These are phyloP conservation scores for Acrasis kona DNA, from an alignment of 78 protist genomes.

Conservation along the genomic window DNA sequence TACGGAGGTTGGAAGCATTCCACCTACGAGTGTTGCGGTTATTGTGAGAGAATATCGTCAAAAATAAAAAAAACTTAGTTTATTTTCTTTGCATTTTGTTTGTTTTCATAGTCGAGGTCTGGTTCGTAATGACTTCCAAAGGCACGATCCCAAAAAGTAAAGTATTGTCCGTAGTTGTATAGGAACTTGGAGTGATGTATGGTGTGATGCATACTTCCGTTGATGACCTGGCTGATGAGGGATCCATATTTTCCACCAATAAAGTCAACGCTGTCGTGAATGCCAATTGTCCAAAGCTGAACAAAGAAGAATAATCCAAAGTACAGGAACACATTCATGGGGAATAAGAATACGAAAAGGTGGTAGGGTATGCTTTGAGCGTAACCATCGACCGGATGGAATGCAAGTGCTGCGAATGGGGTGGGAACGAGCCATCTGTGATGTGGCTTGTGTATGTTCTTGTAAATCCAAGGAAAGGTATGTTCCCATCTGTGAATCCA, in stretches of 20 bases:
- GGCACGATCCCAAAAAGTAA: conserved; percentile 67
- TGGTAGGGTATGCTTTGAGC: conserved; percentile 63
- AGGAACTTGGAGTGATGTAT: conserved; percentile 56
- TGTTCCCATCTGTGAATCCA: conserved; percentile 70
- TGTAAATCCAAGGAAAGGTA: conserved; percentile 49
- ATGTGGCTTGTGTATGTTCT: conserved; percentile 59
- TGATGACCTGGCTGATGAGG: too few species aligned
- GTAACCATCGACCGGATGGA: conserved; percentile 69
- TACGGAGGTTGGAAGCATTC: conserved; percentile 88
- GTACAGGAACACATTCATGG: conserved; percentile 43
- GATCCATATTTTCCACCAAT: too few species aligned
- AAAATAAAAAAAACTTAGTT: neutral
- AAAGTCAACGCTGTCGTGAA: conserved; percentile 57
- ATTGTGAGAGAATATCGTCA: conserved; percentile 67
- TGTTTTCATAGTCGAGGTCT: too few species aligned
- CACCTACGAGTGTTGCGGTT: conserved; percentile 92
- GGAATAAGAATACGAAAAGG: conserved; percentile 42
- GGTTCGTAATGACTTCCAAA: too few species aligned
- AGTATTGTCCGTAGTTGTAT: conserved; percentile 79
- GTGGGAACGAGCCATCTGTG: conserved; percentile 31
- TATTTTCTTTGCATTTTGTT: too few species aligned
- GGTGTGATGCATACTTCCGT: conserved; percentile 45
- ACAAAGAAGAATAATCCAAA: conserved; percentile 46
- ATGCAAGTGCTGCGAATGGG: conserved; percentile 64
- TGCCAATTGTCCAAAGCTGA: conserved; percentile 69